phyloP scores from a whole-genome alignment of 345 rosid species.

The Abelmoschus esculentus region DNA sequence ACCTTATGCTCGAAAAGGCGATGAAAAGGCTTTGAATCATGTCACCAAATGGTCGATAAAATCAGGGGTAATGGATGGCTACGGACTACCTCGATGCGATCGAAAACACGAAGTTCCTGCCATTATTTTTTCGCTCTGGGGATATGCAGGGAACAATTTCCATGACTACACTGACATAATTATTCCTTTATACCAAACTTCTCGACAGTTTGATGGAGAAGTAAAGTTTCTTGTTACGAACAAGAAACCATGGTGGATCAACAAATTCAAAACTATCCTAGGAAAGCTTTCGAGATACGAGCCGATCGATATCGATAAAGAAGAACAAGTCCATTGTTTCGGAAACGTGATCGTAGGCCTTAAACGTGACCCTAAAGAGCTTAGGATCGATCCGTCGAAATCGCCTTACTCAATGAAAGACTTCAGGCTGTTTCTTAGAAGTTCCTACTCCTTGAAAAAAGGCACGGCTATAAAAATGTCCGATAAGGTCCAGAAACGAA shows the following conservation, averaged over 20 bases:
- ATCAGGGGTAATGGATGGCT: not conserved
- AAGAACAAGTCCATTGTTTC: not conserved
- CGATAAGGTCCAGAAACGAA: not conserved
- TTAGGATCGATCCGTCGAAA: not conserved
- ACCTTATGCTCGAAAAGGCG: not conserved
- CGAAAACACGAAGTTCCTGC: not conserved
- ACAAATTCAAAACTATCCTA: not conserved
- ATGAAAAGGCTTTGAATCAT: not conserved
- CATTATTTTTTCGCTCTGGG: not conserved
- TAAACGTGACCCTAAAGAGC: not conserved
- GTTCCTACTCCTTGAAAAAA: not conserved
- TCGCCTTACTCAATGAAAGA: not conserved
- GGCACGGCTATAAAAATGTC: not conserved
- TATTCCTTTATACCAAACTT: not conserved
- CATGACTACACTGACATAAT: not conserved
- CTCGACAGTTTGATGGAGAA: not conserved
- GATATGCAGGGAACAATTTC: conserved; percentile 2
- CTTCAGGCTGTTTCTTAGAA: not conserved
- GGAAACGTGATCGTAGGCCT: not conserved
- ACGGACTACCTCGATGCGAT: not conserved
- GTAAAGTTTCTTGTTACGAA: not conserved
- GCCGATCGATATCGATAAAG: not conserved
- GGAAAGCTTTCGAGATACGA: not conserved
- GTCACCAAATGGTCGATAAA: not conserved
- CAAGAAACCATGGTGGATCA: not conserved